Percentiles rank a stretch among this genome's conserved stretches.
These are phyloP conservation scores for Pseudopyricularia javanii DNA, from an alignment of 2,329 filamentous ascomycete genomes.

Conservation along the genomic window DNA sequence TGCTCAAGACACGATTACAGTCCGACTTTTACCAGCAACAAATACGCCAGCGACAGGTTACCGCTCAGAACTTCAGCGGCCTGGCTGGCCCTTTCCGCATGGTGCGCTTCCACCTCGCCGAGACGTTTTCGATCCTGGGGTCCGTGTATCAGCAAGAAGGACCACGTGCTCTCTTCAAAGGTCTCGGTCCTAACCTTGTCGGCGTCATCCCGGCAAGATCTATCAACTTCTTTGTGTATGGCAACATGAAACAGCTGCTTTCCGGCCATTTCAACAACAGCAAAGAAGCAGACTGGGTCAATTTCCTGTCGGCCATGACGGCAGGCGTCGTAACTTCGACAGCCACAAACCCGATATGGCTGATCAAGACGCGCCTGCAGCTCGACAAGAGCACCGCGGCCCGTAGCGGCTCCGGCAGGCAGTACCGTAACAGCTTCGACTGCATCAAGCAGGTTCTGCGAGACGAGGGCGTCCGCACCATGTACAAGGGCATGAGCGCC, in stretches of 20 bases:
- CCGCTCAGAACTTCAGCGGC: slow-evolving; percentile 42
- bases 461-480: slow-evolving; percentile 65
- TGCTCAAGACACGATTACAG: slow-evolving; percentile 85
- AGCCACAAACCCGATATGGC: slow-evolving; percentile 91
- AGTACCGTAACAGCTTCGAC: slow-evolving; percentile 80
- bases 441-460: slow-evolving; percentile 73
- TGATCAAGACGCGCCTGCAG: slow-evolving; percentile 87
- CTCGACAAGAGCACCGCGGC: slow-evolving; percentile 74
- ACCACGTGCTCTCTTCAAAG: slow-evolving; percentile 81
- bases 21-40: slow-evolving; percentile 90
- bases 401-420: slow-evolving; percentile 41
- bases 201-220: slow-evolving; percentile 81
- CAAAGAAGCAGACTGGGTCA: slow-evolving; percentile 60
- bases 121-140: slow-evolving; percentile 76
- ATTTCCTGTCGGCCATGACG: slow-evolving; percentile 61
- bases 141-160: slow-evolving; percentile 74
- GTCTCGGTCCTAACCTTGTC: slow-evolving; percentile 77
- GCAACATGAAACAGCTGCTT: slow-evolving; percentile 78
- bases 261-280: slow-evolving; percentile 60
- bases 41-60: slow-evolving; percentile 53
- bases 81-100: slow-evolving; percentile 45
- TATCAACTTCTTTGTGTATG: slow-evolving; percentile 91
- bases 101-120: slow-evolving; percentile 62
- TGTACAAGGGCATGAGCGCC: slow-evolving; percentile 85
- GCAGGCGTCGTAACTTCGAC: slow-evolving; percentile 82